phyloP scores from a whole-genome alignment of 345 rosid species.

The Syzygium aqueum region DNA sequence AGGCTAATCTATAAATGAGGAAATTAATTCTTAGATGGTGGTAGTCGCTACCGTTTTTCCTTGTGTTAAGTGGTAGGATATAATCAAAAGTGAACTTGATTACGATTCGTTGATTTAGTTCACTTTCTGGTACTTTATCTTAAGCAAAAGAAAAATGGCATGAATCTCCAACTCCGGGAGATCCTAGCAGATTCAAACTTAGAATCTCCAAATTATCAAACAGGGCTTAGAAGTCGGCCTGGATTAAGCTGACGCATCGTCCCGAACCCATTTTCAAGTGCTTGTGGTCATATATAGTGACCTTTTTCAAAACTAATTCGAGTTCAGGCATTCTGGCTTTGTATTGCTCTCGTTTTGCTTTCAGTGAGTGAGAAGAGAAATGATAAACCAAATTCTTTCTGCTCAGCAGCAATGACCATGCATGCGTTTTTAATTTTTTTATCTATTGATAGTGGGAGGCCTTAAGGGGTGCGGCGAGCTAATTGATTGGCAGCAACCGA shows the following conservation, averaged over 20 bases:
- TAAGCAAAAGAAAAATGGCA: not conserved
- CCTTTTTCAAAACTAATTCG: not conserved
- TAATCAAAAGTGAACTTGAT: not conserved
- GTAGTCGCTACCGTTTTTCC: not conserved
- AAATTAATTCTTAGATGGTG: not conserved
- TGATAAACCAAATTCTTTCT: not conserved
- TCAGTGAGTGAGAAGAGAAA: not conserved
- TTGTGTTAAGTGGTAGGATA: not conserved
- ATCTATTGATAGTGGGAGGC: constrained; percentile 11
- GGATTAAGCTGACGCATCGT: not conserved
- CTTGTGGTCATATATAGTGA: not conserved
- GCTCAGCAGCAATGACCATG: not conserved
- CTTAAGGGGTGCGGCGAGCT: constrained; percentile 29
- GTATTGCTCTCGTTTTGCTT: not conserved
- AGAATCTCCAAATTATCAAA: not conserved
- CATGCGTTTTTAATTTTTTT: not conserved
- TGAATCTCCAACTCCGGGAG: not conserved
- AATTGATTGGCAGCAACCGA: constrained; percentile 30
- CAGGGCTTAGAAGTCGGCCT: not conserved
- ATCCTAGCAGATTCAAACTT: not conserved
- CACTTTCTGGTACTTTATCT: not conserved
- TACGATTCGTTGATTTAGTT: not conserved
- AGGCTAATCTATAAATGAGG: not conserved
- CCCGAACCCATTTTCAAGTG: not conserved
- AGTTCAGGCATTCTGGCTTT: not conserved